These are phyloP conservation scores for Phytophthora pini DNA, from an alignment of 352 stramenopile species.

Conservation along the genomic window DNA sequence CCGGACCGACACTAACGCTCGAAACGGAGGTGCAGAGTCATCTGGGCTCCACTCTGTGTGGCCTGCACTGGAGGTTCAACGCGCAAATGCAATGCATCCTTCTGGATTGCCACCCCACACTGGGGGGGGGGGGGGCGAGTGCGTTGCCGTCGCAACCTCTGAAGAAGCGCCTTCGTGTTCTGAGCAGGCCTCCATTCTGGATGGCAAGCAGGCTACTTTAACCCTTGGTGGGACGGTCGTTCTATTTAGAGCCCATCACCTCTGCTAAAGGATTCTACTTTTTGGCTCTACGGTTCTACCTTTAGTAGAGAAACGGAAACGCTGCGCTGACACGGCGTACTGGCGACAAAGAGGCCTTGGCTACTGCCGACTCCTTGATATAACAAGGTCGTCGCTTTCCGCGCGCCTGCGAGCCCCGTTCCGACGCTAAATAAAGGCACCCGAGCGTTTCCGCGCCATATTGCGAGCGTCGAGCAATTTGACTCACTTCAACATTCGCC, in stretches of 20 bases:
- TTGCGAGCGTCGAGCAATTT: constrained; percentile 18
- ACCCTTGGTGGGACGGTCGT: not conserved
- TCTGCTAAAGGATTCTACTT: constrained; percentile 36
- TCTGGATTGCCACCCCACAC: constrained; percentile 9
- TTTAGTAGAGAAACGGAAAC: constrained; percentile 19
- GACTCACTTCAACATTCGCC: constrained; percentile 9
- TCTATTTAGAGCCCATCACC: constrained; percentile 13
- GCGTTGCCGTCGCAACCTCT: constrained; percentile 1
- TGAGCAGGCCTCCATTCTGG: not conserved
- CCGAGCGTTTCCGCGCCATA: constrained; percentile 5
- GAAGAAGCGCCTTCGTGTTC: constrained; percentile 10
- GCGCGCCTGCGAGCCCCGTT: constrained; percentile 10
- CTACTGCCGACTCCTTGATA: not conserved
- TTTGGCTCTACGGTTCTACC: constrained; percentile 13
- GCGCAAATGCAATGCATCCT: constrained; percentile 2
- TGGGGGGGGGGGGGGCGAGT: not conserved
- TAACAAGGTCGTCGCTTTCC: not conserved
- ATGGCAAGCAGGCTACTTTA: not conserved
- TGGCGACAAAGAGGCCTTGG: constrained; percentile 7
- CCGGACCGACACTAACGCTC: constrained; percentile 16
- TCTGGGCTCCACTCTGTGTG: no score
- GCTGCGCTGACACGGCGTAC: constrained; percentile 17
- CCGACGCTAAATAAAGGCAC: constrained; percentile 28
- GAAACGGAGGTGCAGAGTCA: constrained; percentile 20
- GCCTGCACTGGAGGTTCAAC: not conserved